phyloP scores from a whole-genome alignment of 345 rosid species.

The Chamaenerion angustifolium region DNA sequence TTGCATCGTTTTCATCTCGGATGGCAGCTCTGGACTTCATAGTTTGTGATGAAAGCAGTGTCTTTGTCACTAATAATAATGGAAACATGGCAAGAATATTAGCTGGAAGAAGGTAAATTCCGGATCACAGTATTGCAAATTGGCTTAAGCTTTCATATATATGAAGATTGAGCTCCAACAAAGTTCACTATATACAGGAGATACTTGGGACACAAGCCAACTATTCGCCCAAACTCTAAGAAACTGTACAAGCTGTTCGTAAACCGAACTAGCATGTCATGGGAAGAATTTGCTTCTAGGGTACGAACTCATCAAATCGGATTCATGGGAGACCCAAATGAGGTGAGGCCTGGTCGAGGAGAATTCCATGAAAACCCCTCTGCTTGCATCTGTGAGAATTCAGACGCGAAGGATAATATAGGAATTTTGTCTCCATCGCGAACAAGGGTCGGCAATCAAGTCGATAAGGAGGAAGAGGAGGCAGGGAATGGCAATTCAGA shows the following conservation, averaged over 20 bases:
- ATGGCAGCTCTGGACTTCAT: conserved; percentile 94
- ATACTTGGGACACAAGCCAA: conserved; percentile 86
- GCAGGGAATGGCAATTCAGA: conserved; percentile 12
- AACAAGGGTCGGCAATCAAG: not conserved
- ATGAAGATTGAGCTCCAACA: too few relatives aligned
- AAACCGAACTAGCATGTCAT: conserved; percentile 52
- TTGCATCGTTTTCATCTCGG: conserved; percentile 64
- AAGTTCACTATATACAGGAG: conserved; percentile 30
- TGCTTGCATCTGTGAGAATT: conserved; percentile 57
- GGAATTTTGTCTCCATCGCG: not conserved
- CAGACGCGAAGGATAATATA: conserved; percentile 22
- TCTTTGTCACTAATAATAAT: conserved; percentile 85
- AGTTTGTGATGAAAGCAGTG: conserved; percentile 88
- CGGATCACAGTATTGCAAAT: not conserved
- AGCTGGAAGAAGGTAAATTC: conserved; percentile 75
- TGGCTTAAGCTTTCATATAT: too few relatives aligned
- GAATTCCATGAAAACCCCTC: conserved; percentile 84
- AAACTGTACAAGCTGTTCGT: conserved; percentile 52
- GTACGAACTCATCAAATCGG: conserved; percentile 51
- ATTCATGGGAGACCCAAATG: conserved; percentile 83
- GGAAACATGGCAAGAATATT: conserved; percentile 94
- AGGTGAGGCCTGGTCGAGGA: conserved; percentile 59
- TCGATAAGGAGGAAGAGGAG: conserved; percentile 5
- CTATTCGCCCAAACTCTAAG: conserved; percentile 74
- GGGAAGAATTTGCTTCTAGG: conserved; percentile 69